Evolutionary conservation across 176 grass and related monocot genomes (phyloP), one percentile per base, ranked within the genome.

Genomic region (Eremochloa ophiuroides): DNA sequence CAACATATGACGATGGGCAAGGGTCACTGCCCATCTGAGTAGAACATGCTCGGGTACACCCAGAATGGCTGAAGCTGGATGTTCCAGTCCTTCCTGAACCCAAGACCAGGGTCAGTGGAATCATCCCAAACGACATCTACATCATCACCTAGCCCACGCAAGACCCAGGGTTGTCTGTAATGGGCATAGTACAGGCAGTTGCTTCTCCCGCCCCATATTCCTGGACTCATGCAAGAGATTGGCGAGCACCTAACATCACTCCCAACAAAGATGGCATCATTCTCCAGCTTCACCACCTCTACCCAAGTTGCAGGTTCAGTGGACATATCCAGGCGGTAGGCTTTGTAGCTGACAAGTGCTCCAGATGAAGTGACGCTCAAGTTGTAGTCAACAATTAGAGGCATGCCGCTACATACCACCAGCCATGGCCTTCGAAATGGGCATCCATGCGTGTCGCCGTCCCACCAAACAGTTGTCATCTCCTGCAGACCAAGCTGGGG

Each of bases 41-140:
- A 92, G n/a, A 88, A 46, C 86, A 80, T 88, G 60, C 80, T 86
- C 2, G 90, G 90, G 63, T 84, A 91, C 43, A 91, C 23, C 89
- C 89, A 91, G 9, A 80, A 33, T 11, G 85, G 53, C 17, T 79
- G 74, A n/a, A 73, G 89, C 44, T 59, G 41, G 17, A 3, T 0
- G 7, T 14, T 46, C 38, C 23, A 22, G 22, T 8, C 16, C 8
- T n/a, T 59, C 9, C 33, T 38, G 20, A 11, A 50, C 1, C 66
- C 20, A 8, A 29, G 42, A 5, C 20, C 3, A 0, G 33, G 51
- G 29, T 76, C 30, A 15, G 26, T 69, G 25, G 66, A 69, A 42
- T 14, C 47, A 78, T 85, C 74, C 83, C 62, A 85, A 2, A 34
- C 20, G 37, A 67, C 55, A 35, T 70, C 69, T 20, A 12, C 33